Percentiles rank a stretch among this genome's conserved stretches.
phyloP scores from a whole-genome alignment of 768 basidiomycete genomes.

The Lactarius psammicola region DNA sequence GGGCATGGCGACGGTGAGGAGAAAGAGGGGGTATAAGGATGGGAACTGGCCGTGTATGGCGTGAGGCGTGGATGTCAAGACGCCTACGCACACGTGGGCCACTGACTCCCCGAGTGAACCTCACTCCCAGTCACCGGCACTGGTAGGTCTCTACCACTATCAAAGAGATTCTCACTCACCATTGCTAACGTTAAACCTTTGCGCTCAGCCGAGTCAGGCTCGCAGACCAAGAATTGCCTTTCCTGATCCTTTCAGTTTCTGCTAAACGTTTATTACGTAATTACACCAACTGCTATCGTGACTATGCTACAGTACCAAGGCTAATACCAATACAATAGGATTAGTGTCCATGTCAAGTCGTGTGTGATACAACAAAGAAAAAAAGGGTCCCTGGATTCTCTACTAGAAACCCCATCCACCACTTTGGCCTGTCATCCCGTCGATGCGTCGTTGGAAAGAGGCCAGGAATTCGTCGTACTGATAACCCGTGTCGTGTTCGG shows the following conservation, averaged over 20 bases:
- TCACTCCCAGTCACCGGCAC: not conserved
- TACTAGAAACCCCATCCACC: slow-evolving; percentile 26
- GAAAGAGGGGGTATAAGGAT: slow-evolving; percentile 2
- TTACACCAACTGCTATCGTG: not conserved
- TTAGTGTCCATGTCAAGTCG: not conserved
- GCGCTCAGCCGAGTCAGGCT: not conserved
- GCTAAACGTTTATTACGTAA: not conserved
- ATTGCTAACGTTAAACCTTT: not conserved
- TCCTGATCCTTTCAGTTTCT: not conserved
- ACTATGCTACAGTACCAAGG: not conserved
- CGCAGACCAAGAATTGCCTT: not conserved
- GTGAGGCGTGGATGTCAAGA: slow-evolving; percentile 14
- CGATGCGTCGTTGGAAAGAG: slow-evolving; percentile 21
- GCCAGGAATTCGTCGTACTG: slow-evolving; percentile 25
- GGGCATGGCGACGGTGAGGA: slow-evolving; percentile 17
- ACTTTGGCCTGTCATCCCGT: slow-evolving; percentile 22
- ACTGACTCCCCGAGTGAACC: not conserved
- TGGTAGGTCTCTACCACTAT: not conserved
- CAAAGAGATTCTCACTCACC: not conserved
- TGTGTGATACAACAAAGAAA: not conserved
- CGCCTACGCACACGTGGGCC: slow-evolving; percentile 18
- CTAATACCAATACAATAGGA: not conserved
- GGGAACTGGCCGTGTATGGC: not conserved
- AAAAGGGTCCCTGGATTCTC: not conserved
- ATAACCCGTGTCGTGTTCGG: not conserved